Conservation (phyloP, 2,329 filamentous ascomycete genomes). For the Alternaria postmessia region DNA sequence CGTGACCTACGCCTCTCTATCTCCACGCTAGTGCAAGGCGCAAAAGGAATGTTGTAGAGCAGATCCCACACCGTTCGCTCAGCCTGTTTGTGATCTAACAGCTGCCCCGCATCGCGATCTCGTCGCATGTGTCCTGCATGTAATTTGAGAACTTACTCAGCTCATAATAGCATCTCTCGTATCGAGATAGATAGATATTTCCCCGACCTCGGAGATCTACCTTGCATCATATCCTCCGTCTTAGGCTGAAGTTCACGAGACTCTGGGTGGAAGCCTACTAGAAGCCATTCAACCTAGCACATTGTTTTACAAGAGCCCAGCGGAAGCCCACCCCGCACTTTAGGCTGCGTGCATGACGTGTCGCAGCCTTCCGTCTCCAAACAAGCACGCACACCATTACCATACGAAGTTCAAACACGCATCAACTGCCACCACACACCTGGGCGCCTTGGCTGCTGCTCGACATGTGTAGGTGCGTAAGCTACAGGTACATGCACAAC, state of each 20-base stretch:
- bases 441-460: constrained; percentile 6
- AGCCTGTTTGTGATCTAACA: not conserved
- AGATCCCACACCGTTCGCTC: not conserved
- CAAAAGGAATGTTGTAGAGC: constrained; percentile 4
- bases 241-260: not conserved
- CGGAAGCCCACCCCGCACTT: constrained; percentile 3
- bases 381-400: constrained; percentile 11
- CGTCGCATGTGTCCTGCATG: not conserved
- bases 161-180: not conserved
- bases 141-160: not conserved
- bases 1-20: not conserved
- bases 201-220: not conserved
- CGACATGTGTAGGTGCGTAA: constrained; percentile 1
- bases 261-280: not conserved
- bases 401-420: constrained; percentile 7
- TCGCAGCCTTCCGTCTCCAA: constrained; percentile 2
- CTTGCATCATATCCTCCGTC: not conserved
- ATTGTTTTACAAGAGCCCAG: not conserved
- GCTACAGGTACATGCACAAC: not conserved
- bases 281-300: not conserved
- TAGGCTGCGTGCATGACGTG: constrained; percentile 8
- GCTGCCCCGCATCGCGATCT: constrained; percentile 3
- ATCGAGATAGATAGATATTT: not conserved
- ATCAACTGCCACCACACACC: constrained; percentile 4
- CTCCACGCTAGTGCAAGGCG: constrained; percentile 1